Base-by-base conservation (phyloP, 2,329 filamentous ascomycete genomes). In the Ophiostoma sp. region DNA sequence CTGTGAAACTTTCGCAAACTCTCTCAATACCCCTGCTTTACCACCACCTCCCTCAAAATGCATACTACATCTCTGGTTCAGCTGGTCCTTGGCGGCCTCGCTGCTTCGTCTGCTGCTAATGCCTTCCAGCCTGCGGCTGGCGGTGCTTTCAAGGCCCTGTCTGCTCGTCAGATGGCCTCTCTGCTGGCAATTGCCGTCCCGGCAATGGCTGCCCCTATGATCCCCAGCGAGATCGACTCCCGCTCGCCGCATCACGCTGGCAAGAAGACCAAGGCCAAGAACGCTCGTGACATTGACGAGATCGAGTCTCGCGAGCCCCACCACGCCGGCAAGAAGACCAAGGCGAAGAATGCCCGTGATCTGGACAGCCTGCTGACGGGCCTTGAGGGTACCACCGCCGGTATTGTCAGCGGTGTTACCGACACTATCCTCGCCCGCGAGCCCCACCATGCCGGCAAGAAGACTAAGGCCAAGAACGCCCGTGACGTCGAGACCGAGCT, bases 31-130 rank as follows among this genome's bases (percentile, higher is more conserved):
- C 18, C 38, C 38, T 38, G 36, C 14, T 38, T 7, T 11, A 60
- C 27, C 11, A 63, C 58, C 58, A 40, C 38, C 27, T 27, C 27
- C 27, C 27, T 27, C 73, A 76, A 71, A 4, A 76, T 76, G 76
- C 73, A 76, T 72, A 72, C 74, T 69, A 73, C 73, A 38, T 70
- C 76, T 12, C 64, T 77, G 66, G 71, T 73, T 58, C 74, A 76
- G 71, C 70, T 76, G 65, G 72, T 74, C 68, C 68, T 76, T 60
- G 72, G 75, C 65, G 74, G 75, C 72, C 73, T 77, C 41, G 70
- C 75, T 66, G 75, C 75, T 67, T 70, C 75, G 7, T 74, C 76
- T 44, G 74, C 75, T 58, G 74, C 75, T 44, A 71, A 71, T 68
- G 72, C 72, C 66, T 77, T 75, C 72, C 72, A 76, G 71, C 47